Conservation (phyloP, 352 stramenopile species). For the Phytophthora kernoviae region DNA sequence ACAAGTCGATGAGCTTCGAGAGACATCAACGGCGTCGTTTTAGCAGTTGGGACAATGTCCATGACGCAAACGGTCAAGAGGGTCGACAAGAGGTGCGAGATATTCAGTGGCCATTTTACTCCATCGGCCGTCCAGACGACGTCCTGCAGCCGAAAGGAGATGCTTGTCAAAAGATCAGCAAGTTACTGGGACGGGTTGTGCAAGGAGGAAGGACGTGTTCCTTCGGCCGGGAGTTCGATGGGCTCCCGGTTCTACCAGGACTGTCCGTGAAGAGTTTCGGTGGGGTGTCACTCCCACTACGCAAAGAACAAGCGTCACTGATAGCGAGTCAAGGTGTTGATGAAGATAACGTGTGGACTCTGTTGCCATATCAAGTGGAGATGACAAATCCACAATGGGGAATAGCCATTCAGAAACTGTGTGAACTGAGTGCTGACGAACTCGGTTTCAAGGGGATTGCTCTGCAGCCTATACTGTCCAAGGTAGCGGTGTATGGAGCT, state of each 20-base stretch:
- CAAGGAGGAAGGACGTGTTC: conserved; percentile 8
- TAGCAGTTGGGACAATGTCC: no score
- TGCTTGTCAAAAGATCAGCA: conserved; percentile 13
- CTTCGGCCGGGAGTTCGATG: conserved; percentile 9
- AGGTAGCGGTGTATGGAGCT: conserved; percentile 11
- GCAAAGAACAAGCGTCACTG: conserved; percentile 7
- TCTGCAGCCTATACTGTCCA: conserved; percentile 10
- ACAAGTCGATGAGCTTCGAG: no score
- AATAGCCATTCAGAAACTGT: conserved; percentile 3
- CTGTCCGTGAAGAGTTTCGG: conserved; percentile 1
- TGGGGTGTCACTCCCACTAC: conserved; percentile 13
- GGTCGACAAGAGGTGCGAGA: no score
- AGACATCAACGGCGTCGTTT: no score
- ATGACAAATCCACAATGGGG: conserved; percentile 18
- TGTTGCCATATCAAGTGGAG: conserved; percentile 12
- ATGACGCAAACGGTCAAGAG: no score
- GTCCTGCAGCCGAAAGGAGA: conserved; percentile 15
- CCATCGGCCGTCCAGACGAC: conserved; percentile 14
- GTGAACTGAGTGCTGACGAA: background rate
- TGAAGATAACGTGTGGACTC: conserved; percentile 7
- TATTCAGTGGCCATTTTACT: conserved; percentile 10
- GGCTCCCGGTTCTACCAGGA: conserved; percentile 8
- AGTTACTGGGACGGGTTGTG: conserved; percentile 14
- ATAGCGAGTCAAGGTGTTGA: conserved; percentile 5
- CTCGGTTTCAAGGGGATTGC: conserved; percentile 10